Base-by-base conservation (phyloP, 805 yeast species). In the Teunomyces pallodes region DNA sequence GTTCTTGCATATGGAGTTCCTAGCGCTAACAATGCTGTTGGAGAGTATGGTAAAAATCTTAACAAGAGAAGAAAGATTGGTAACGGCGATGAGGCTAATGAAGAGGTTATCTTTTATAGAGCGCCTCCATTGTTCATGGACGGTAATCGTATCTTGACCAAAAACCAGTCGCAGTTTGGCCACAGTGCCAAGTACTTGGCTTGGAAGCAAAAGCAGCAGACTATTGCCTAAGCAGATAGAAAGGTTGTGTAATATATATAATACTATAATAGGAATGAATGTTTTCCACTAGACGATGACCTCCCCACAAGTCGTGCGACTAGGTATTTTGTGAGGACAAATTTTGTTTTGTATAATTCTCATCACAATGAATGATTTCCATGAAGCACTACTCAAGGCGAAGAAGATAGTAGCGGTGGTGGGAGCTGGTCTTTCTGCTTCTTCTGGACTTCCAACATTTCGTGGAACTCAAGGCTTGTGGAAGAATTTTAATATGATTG, bases 351-450 rank as follows among this genome's bases (percentile, higher is more conserved):
- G 16, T 13, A n/a, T 4, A 13, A 32, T 32, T 13, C 9, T 32
- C 10, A 13, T 12, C n/a, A 36, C 39, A n/a, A 38, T 38, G 41
- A 43, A 41, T 4, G 74, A 73, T 55, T 83, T 84, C 61, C 89
- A 82, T 42, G 73, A 70, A 6, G 74, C 77, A 50, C 65, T 81
- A 10, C 54, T 64, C 24, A 61, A 64, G 20, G 75, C 46, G 43
- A 70, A 69, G 47, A 75, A 77, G 33, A 75, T 84, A 10, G 68
- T 85, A 13, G 87, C 86, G 3, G 69, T 86, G 4, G 87, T 86
- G 2, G 96, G 96, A 1, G 91, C 96, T 2, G 96, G 96, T 0
- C 74, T 90, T 9, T 83, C 91, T 3, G 90, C 82, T 0, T 71
- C 86, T 1, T 84, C 92, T 0, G 96, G 96, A 0, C 68, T 90